These are phyloP conservation scores for Ulota crispa DNA, from an alignment of 225 moss, liverwort and hornwort genomes.

Conservation along the genomic window DNA sequence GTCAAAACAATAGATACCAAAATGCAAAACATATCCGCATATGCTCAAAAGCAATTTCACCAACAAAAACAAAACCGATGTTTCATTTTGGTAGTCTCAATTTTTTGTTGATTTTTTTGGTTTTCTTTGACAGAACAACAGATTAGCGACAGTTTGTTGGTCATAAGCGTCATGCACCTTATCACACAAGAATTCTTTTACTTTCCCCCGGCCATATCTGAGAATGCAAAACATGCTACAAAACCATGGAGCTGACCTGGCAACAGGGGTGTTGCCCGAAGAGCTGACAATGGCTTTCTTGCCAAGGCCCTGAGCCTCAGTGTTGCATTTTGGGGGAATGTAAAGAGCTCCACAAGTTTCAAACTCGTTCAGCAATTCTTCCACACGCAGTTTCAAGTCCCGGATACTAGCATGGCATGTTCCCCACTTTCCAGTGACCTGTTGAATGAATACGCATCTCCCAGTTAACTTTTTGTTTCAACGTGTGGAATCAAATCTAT, in stretches of 20 bases:
- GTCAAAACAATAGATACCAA: too few species aligned
- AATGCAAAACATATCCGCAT: too few species aligned
- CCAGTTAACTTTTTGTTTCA: background rate
- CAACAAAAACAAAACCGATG: too few species aligned
- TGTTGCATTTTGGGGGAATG: conserved; percentile 32
- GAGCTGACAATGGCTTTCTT: conserved; percentile 38
- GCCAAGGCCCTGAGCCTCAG: conserved; percentile 34
- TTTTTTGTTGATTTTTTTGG: too few species aligned
- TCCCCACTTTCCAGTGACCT: conserved; percentile 47
- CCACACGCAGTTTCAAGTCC: conserved; percentile 35
- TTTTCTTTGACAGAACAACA: too few species aligned
- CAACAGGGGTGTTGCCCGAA: conserved; percentile 15
- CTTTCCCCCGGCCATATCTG: background rate
- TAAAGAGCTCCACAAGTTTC: conserved; percentile 42
- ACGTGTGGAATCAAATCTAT: background rate
- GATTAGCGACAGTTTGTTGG: too few species aligned
- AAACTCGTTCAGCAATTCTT: conserved; percentile 36
- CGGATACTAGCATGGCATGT: conserved; percentile 40
- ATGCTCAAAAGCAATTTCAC: too few species aligned
- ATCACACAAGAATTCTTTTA: background rate
- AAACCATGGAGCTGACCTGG: conserved; percentile 20
- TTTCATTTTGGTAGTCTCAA: too few species aligned
- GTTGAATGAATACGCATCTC: background rate
- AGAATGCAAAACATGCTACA: background rate
- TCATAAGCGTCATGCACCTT: too few species aligned